Evolutionary conservation across 2,329 filamentous ascomycete species (phyloP), one percentile per base, ranked within the genome.

Genomic region (Drechmeria coniospora): DNA sequence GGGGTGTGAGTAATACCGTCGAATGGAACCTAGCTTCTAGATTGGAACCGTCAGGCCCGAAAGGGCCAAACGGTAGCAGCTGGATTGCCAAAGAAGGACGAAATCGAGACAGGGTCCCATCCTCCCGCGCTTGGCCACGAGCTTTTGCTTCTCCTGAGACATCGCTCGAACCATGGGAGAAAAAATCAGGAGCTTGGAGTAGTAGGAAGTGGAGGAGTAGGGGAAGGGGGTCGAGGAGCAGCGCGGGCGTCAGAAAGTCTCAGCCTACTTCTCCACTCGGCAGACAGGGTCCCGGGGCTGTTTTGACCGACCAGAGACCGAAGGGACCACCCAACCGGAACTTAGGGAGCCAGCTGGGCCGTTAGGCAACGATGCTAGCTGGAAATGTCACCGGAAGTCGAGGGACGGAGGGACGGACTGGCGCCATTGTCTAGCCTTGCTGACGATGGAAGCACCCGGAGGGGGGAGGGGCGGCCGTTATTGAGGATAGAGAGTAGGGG

Each of bases 291-390:
- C n/a, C 23, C 23, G 18, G 30, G 16, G 32, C 30, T 22, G 24
- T 22, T 27, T 32, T 26, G 23, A 29, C 25, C 30, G 31, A 28
- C 34, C 34, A 32, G 22, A 36, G 33, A 31, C 27, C 31, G 34
- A 27, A 24, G 28, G 30, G 30, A 33, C 34, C 32, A 38, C 36
- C 30, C 27, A 28, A 26, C 31, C 31, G 37, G 34, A 25, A 37
- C 23, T 21, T 19, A 27, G 25, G 27, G 20, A 30, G 29, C 29
- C n/a, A n/a, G n/a, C n/a, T n/a, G n/a, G n/a, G n/a, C n/a, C n/a
- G n/a, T n/a, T n/a, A n/a, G n/a, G n/a, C n/a, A n/a, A n/a, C n/a
- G n/a, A n/a, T n/a, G n/a, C n/a, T n/a, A n/a, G n/a, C n/a, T n/a
- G n/a, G n/a, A n/a, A n/a, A n/a, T n/a, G n/a, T n/a, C n/a, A n/a